Evolutionary conservation across 257 asterid genomes (phyloP).

Genomic region (Salvia hispanica): DNA sequence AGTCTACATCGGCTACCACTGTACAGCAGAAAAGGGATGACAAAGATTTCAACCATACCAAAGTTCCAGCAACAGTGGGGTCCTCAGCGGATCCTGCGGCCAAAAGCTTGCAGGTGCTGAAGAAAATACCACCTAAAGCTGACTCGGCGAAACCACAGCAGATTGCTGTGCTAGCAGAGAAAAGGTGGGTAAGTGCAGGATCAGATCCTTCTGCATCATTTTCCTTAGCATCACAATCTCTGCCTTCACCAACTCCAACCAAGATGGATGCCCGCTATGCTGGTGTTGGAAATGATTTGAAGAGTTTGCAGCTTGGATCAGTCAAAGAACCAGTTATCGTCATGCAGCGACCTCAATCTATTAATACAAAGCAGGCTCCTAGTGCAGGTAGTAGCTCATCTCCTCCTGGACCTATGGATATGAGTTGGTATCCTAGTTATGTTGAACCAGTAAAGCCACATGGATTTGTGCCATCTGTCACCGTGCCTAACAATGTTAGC

Average conservation of each 20-base stretch:
- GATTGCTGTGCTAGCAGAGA: constrained; percentile 47
- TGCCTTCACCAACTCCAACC: constrained; percentile 31
- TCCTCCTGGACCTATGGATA: constrained; percentile 41
- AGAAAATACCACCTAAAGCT: constrained; percentile 54
- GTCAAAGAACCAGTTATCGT: constrained; percentile 57
- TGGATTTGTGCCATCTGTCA: constrained; percentile 40
- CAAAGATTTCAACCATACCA: constrained; percentile 64
- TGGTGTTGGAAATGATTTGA: constrained; percentile 47
- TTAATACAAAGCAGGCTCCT: constrained; percentile 44
- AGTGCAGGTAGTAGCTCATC: constrained; percentile 44
- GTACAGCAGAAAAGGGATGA: constrained; percentile 62
- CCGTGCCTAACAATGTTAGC: constrained; percentile 35
- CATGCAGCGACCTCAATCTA: constrained; percentile 57
- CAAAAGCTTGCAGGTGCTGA: constrained; percentile 49
- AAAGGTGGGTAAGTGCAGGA: constrained; percentile 53
- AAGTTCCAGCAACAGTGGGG: constrained; percentile 45
- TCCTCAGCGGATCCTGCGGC: constrained; percentile 57
- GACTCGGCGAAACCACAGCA: constrained; percentile 70
- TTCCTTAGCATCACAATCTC: constrained; percentile 37
- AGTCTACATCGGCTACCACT: constrained; percentile 40
- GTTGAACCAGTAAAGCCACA: constrained; percentile 38
- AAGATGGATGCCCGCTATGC: constrained; percentile 39
- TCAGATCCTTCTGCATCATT: constrained; percentile 42
- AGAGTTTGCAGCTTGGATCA: constrained; percentile 59
- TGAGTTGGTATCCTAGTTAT: constrained; percentile 45